phyloP scores from a whole-genome alignment of 495 filamentous ascomycete genomes.

The Penicillium dipodomyicola region DNA sequence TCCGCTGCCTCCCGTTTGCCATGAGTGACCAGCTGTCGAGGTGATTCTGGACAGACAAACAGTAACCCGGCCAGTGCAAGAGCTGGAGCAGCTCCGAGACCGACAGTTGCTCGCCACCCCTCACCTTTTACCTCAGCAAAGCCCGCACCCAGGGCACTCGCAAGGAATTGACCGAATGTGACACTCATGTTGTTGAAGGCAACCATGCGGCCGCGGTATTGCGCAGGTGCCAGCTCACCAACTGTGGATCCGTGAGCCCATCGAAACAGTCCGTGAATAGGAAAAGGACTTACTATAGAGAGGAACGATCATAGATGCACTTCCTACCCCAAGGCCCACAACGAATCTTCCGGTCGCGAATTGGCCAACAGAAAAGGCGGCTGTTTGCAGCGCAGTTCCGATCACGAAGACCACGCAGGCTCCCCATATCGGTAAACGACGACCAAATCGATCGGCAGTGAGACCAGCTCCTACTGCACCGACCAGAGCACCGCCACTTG shows the following conservation, averaged over 20 bases:
- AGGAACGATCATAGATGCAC: slow-evolving; percentile 50
- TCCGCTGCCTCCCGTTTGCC: slow-evolving; percentile 36
- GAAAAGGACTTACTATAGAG: slow-evolving; percentile 32
- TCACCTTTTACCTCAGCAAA: slow-evolving; percentile 22
- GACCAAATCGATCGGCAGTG: slow-evolving; percentile 49
- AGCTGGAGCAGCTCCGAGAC: slow-evolving; percentile 46
- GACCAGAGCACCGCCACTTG: slow-evolving; percentile 26
- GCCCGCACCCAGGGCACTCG: slow-evolving; percentile 51
- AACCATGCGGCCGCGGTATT: slow-evolving; percentile 53
- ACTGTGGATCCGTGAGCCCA: slow-evolving; percentile 15
- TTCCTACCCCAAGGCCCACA: slow-evolving; percentile 53
- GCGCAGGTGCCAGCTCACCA: slow-evolving; percentile 49
- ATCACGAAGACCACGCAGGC: slow-evolving; percentile 48
- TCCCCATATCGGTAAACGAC: slow-evolving; percentile 47
- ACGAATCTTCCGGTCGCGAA: slow-evolving; percentile 51
- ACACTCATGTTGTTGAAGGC: slow-evolving; percentile 56
- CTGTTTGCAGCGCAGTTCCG: slow-evolving; percentile 43
- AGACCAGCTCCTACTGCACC: slow-evolving; percentile 50
- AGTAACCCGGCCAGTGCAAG: slow-evolving; percentile 41
- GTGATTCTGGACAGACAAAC: slow-evolving; percentile 50
- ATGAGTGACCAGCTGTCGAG: slow-evolving; percentile 49
- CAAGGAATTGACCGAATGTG: slow-evolving; percentile 51
- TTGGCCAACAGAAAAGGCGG: slow-evolving; percentile 45
- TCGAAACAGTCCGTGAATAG: too few relatives aligned
- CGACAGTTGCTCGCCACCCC: slow-evolving; percentile 53